A percentile compares a stretch with the other conserved stretches of the same genome.
phyloP scores from a whole-genome alignment of 2,329 filamentous ascomycete genomes.

The Calonectria leucothoes region DNA sequence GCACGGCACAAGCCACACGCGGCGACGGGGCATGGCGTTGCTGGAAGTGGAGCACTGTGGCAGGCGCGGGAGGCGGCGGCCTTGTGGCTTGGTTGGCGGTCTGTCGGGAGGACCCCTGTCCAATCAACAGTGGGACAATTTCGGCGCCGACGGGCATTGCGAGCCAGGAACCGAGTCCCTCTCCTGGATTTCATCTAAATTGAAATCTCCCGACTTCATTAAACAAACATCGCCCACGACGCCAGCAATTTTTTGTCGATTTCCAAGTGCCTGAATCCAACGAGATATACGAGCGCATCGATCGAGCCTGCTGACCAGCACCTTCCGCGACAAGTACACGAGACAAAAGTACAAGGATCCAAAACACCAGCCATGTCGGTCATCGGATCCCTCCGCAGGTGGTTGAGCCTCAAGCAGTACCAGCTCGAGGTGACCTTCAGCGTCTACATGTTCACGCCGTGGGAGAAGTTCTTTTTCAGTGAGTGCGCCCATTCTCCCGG shows the following conservation, averaged over 20 bases:
- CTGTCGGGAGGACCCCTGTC: background rate
- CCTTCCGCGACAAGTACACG: background rate
- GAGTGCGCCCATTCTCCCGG: conserved; percentile 51
- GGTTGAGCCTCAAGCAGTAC: conserved; percentile 95
- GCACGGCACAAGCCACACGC: conserved; percentile 20
- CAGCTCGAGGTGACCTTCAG: conserved; percentile 98
- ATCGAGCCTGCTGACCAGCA: background rate
- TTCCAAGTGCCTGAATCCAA: background rate
- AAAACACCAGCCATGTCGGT: conserved; percentile 46
- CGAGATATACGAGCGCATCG: background rate
- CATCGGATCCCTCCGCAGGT: conserved; percentile 74
- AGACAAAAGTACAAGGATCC: background rate
- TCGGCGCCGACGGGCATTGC: conserved; percentile 19
- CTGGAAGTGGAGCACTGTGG: conserved; percentile 14
- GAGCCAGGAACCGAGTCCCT: background rate
- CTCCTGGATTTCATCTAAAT: conserved; percentile 23
- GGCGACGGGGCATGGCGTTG: background rate
- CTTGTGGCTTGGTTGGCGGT: background rate
- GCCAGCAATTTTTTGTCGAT: background rate
- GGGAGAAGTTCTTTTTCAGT: conserved; percentile 98
- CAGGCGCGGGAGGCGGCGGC: background rate
- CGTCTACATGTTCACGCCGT: conserved; percentile 96
- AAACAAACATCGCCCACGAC: background rate
- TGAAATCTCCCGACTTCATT: background rate
- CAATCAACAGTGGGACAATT: conserved; percentile 22